Evolutionary conservation across 495 filamentous ascomycete genomes (phyloP), one percentile per base, ranked within the genome.

Genomic region (Xylaria acuta): DNA sequence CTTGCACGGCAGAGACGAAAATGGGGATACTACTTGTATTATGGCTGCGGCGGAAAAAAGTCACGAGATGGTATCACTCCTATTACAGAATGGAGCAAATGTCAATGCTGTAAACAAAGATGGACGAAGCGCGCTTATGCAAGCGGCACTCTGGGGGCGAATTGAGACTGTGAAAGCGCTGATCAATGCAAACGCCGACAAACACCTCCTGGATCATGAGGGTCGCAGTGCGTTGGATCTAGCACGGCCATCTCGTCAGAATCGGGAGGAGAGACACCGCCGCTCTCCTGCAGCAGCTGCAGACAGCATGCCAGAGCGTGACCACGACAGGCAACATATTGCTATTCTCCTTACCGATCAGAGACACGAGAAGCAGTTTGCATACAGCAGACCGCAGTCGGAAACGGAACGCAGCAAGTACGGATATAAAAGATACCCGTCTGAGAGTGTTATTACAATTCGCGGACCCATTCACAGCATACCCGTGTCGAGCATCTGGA

Each of bases 131-230:
- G 27, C 68, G 16, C 68, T 70, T 8, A 66, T 66, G 68, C 6
- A 70, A 49, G 68, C 68, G 5, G 68, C 68, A 20, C 54, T 70
- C 32, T 70, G 68, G 68, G 68, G 68, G 5, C 47, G 68, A 64
- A 14, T 70, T 12, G 34, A 70, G 36, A 56, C 4, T 49, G 68
- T 70, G 16, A 25, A 58, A 56, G 32, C 18, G 9, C 68, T 70
- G 32, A 2, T 70, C 43, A 22, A 63, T 16, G 30, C 4, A 74
- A 70, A 60, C 77, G 67, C 18, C 71, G 73, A 47, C 49, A 70
- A 9, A 78, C 38, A 45, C 74, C 38, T 34, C 69, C 38, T 4
- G 36, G 12, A 16, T 20, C 9, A 27, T 47, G 20, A 51, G 47
- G 47, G 47, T 51, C 62, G 16, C 27, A 16, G 38, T 45, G 62